Base-by-base conservation (phyloP, 208 protist species). In the Leishmania tropica region DNA sequence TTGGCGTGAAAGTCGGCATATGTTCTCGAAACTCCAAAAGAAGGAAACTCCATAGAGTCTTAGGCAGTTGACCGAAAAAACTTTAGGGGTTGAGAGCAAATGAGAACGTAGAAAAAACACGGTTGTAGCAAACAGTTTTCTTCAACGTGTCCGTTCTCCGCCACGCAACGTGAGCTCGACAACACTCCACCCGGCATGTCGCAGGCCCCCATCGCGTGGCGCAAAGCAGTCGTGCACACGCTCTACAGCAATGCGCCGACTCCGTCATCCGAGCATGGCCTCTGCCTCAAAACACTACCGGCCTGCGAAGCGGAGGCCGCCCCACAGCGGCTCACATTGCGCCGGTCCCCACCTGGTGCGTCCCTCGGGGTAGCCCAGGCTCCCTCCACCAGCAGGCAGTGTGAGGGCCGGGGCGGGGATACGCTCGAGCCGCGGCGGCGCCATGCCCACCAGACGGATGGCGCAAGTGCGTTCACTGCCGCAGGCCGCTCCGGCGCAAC, bases 101-200 rank as follows among this genome's bases (percentile, higher is more conserved):
- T 24, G 48, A 62, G 58, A 60, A 56, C n/a, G 19, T 2, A 78
- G 74, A 17, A 82, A 83, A 76, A 54, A 75, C 48, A 76, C 53
- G 48, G 3, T 54, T 56, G 10, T 75, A 53, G 76, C 76, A 73
- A 17, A 48, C 56, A 51, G 17, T 47, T 73, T 15, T 28, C 42
- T 6, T 24, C n/a, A 31, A 17, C 19, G 31, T 6, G 3, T 67
- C 24, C 56, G 11, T 13, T 62, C 56, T 31, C 56, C 7, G 56
- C 51, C 51, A 54, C 4, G 21, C 51, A 54, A 54, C 51, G 51
- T 54, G 51, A 54, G 15, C 15, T 21, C 51, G 15, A 54, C 51
- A 54, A 21, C 51, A 54, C 51, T 21, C 51, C 0, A 21, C 51
- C 51, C 51, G 51, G 51, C 51, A 54, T 21, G 51, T 6, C 51